phyloP scores from a whole-genome alignment of 108 stramenopile genomes.

The Cylindrotheca closterium region DNA sequence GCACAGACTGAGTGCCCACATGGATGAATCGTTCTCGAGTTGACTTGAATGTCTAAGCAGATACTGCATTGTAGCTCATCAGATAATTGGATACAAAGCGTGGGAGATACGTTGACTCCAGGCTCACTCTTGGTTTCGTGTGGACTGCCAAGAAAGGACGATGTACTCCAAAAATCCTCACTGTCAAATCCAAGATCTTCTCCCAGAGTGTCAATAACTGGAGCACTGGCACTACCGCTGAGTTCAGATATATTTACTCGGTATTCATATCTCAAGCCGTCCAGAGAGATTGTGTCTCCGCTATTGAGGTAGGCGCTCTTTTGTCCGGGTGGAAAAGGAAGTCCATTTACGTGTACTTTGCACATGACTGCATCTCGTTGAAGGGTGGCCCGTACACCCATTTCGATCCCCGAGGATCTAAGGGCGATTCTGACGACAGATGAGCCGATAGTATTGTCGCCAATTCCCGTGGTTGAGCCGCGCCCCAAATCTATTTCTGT shows the following conservation, averaged over 20 bases:
- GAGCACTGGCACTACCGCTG: not conserved
- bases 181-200: too few species aligned
- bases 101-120: not conserved
- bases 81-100: not conserved
- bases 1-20: slow-evolving; percentile 37
- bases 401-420: not conserved
- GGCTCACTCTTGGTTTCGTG: too few species aligned
- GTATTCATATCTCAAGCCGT: slow-evolving; percentile 18
- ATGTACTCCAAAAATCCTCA: not conserved
- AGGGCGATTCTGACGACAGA: slow-evolving; percentile 1
- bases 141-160: not conserved
- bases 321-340: not conserved
- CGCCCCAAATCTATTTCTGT: not conserved
- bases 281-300: slow-evolving; percentile 16
- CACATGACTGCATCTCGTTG: not conserved
- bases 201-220: not conserved
- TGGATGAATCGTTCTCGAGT: slow-evolving; percentile 18
- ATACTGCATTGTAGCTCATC: slow-evolving; percentile 29
- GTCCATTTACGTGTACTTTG: slow-evolving; percentile 10
- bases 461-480: slow-evolving; percentile 8
- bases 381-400: not conserved
- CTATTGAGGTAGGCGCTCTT: not conserved
- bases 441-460: not conserved
- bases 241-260: not conserved
- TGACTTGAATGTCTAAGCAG: slow-evolving; percentile 31